phyloP scores from a whole-genome alignment of 1,284 basidiomycete species.

The Exobasidium rhododendri region DNA sequence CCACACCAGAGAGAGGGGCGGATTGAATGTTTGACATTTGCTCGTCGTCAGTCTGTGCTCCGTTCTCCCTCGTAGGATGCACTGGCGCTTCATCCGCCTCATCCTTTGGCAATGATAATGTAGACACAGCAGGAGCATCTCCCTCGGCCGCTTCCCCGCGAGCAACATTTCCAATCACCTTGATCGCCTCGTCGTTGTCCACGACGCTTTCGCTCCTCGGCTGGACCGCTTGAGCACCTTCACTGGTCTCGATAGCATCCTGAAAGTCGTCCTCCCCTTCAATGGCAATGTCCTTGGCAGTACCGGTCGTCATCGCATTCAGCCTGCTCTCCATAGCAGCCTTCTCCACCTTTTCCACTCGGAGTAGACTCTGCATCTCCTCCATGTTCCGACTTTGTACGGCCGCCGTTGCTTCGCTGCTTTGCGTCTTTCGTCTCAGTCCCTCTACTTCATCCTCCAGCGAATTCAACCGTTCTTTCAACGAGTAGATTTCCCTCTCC shows the following conservation, averaged over 20 bases:
- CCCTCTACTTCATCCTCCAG: not conserved
- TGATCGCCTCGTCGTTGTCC: too few species aligned
- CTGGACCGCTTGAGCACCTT: not conserved
- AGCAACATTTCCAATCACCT: too few species aligned
- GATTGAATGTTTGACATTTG: too few species aligned
- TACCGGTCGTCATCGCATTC: not conserved
- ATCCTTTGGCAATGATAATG: too few species aligned
- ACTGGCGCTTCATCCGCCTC: not conserved
- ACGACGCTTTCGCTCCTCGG: too few species aligned
- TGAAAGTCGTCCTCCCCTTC: conserved; percentile 16
- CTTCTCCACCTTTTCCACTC: not conserved
- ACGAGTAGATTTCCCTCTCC: conserved; percentile 1
- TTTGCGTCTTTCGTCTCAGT: conserved; percentile 6
- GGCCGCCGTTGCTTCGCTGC: conserved; percentile 1
- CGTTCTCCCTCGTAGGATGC: not conserved
- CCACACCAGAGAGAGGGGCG: conserved; percentile 16
- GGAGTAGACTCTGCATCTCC: not conserved
- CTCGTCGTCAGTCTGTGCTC: not conserved
- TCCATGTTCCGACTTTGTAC: not conserved
- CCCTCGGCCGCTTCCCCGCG: too few species aligned
- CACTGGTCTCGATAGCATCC: conserved; percentile 13
- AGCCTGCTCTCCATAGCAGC: not conserved
- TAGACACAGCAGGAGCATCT: too few species aligned
- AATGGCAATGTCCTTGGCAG: not conserved
- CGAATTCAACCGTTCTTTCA: not conserved